Conservation (phyloP, 768 basidiomycete species). For the Termitomyces sp. region DNA sequence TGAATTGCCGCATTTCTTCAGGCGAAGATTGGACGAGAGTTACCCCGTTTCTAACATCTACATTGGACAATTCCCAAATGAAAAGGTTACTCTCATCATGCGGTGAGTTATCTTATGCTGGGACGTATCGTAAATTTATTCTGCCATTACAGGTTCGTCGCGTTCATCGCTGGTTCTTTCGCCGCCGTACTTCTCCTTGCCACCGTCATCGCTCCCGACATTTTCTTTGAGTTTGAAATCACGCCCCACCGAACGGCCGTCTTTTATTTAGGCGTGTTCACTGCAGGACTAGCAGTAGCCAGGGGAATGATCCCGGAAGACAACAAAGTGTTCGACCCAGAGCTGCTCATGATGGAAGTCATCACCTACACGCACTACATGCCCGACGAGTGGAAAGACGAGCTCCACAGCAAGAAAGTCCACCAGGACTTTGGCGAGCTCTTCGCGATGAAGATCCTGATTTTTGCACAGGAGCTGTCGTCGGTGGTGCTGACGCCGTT, state of each 20-base stretch:
- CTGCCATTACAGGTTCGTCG: conserved; percentile 66
- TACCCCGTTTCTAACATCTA: conserved; percentile 92
- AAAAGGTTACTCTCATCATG: conserved; percentile 85
- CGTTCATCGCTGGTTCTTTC: conserved; percentile 95
- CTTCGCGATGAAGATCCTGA: conserved; percentile 88
- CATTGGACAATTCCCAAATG: conserved; percentile 97
- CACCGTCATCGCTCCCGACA: conserved; percentile 89
- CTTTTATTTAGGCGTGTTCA: conserved; percentile 90
- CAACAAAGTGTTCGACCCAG: conserved; percentile 90
- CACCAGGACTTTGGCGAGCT: conserved; percentile 90
- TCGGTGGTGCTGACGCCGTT: conserved; percentile 94
- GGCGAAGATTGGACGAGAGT: conserved; percentile 80
- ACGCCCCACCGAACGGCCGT: conserved; percentile 89
- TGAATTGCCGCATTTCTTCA: conserved; percentile 92
- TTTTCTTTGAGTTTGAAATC: conserved; percentile 92
- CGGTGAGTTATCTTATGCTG: conserved; percentile 49
- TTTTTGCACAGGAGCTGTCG: conserved; percentile 84
- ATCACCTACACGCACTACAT: conserved; percentile 95
- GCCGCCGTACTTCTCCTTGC: conserved; percentile 92
- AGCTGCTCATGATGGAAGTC: conserved; percentile 88
- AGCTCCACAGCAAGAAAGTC: conserved; percentile 87
- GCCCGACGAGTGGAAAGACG: conserved; percentile 88
- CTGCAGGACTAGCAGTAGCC: conserved; percentile 82
- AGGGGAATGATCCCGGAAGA: conserved; percentile 96
- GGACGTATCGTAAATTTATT: background rate